Evolutionary conservation across 129 eudicot species (phyloP), one percentile per base, ranked within the genome.

Genomic region (Chrysanthemum seticuspe): DNA sequence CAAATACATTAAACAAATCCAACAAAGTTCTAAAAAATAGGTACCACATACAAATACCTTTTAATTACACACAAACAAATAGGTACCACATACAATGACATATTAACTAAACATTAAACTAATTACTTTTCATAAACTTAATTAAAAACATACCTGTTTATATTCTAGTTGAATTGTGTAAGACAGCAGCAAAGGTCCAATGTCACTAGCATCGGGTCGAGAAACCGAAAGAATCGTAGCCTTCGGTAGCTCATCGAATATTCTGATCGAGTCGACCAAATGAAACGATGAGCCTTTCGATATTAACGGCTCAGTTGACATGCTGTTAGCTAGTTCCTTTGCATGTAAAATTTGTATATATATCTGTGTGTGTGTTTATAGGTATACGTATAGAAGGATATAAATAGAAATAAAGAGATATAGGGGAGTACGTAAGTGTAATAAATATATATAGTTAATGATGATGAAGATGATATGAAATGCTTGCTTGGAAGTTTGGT

Each of bases 201-300:
- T 73, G 83, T 94, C 98, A 75, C 91, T 71, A 23, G 76, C 96
- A 29, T 94, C 97, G 7, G 97, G 87, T 64, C 92, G 74, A 2
- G 98, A 94, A 47, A 94, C 97, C 6, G 96, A 62, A 10, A 94
- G 69, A n/a, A 94, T 88, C 0, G 85, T 90, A 21, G 96, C 98
- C 74, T 70, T 81, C 0, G 98, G 98, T 71, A 94, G 79, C 65
- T 94, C 91, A 44, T 94, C 97, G 65, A 94, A 93, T 3, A 93
- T 87, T 23, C 81, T 76, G 23, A 31, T 67, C 62, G 67, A 25
- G 53, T 87, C 96, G 70, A 21, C 79, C 44, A 75, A 74, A 10
- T 82, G 73, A 19, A 73, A 50, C n/a, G 78, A 16, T 31, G 70
- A 44, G 54, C 73, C 74, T 45, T 73, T 83, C 51, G 80, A 48